phyloP scores from a whole-genome alignment of 2,329 filamentous ascomycete species.

The Apiospora aurea region DNA sequence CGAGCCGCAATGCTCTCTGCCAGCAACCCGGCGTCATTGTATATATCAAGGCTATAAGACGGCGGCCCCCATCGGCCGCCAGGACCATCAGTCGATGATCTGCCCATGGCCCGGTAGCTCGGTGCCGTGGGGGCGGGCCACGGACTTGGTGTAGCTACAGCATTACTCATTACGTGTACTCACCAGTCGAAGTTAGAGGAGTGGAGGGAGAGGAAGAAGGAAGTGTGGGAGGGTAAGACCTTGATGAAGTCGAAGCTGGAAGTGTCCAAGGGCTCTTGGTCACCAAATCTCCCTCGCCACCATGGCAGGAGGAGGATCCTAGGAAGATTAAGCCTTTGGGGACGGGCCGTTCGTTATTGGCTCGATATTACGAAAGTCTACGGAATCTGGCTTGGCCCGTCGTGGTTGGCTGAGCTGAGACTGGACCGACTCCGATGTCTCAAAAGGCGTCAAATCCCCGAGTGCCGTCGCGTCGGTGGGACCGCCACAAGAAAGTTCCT shows the following conservation, averaged over 20 bases:
- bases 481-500: background rate
- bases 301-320: background rate
- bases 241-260: background rate
- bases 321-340: constrained; percentile 5
- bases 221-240: background rate
- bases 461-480: background rate
- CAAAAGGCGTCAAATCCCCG: background rate
- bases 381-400: background rate
- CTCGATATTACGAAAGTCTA: background rate
- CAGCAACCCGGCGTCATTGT: background rate
- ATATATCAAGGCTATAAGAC: background rate
- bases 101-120: background rate
- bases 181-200: constrained; percentile 9
- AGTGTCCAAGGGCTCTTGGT: background rate
- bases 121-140: constrained; percentile 2
- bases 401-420: background rate
- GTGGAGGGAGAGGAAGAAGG: background rate
- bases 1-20: background rate
- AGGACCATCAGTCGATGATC: background rate
- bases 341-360: constrained; percentile 18
- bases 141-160: background rate
- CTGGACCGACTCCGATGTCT: constrained; percentile 16
- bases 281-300: background rate
- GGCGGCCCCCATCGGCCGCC: background rate
- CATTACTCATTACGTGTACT: constrained; percentile 16